Evolutionary conservation across 2,329 filamentous ascomycete genomes (phyloP), one percentile per base, ranked within the genome.

Genomic region (Cladosporium austrohemisphaericum): DNA sequence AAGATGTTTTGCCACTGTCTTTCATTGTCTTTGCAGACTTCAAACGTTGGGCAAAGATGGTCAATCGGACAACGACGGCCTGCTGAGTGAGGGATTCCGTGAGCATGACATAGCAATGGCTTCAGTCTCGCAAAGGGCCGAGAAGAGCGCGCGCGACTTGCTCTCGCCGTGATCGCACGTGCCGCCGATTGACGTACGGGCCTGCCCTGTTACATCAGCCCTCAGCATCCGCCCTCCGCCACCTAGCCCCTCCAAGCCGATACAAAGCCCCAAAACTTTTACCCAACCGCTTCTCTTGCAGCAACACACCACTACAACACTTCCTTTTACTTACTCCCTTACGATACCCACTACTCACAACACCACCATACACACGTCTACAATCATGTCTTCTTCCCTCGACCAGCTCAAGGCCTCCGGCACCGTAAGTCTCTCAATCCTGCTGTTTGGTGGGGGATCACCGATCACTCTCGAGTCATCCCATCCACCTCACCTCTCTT

Each of bases 321-420:
- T 26, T 31, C 19, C 43, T 20, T 22, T 49, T 41, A 22, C 46
- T 41, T 41, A 20, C 31, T 14, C 25, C 19, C n/a, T n/a, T n/a
- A n/a, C n/a, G n/a, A n/a, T 26, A 33, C 14, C 20, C 11, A 41
- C 28, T 11, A 36, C 19, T 20, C 23, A 50, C 45, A 16, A 38
- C 33, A 20, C 20, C 28, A 31, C n/a, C 44, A 52, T n/a, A 40
- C 32, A 26, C 51, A 53, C n/a, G 48, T 19, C 49, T 37, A 18
- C 46, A 57, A 66, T 37, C 58, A 96, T 96, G 91, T 75, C 88
- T 73, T 85, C 77, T 74, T 88, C 91, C 73, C 86, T 98, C 65
- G 93, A 97, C 65, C 91, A 97, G 78, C 83, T 98, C 72, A 98
- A 98, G 82, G 84, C 88, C 78, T 74, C 86, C 70, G 93, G 93